These are phyloP conservation scores for Colletotrichum plurivorum DNA, from an alignment of 2,329 filamentous ascomycete genomes.

Conservation along the genomic window DNA sequence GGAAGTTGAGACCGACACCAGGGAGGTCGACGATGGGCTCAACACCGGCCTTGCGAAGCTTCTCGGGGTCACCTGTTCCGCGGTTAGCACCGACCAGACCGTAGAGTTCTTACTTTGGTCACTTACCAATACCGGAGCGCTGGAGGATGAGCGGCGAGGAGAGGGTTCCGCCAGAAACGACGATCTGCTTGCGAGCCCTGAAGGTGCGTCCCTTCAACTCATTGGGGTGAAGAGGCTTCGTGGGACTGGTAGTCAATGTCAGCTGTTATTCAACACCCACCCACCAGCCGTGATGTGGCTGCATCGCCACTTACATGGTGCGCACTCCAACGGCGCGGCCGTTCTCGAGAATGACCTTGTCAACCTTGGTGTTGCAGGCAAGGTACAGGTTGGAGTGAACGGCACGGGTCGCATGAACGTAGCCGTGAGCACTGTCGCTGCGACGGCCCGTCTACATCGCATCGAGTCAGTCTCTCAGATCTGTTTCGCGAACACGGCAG, in stretches of 20 bases:
- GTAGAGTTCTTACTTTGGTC: no score
- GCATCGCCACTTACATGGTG: conserved; percentile 63
- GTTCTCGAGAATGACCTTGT: conserved; percentile 82
- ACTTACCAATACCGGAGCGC: conserved; percentile 75
- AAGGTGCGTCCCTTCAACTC: conserved; percentile 69
- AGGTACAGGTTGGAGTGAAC: conserved; percentile 80
- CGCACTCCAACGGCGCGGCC: conserved; percentile 80
- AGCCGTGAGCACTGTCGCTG: conserved; percentile 83
- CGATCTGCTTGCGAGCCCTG: conserved; percentile 80
- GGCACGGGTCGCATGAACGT: conserved; percentile 82
- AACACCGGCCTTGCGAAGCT: conserved; percentile 77
- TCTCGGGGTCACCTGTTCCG: conserved; percentile 71
- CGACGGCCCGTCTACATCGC: conserved; percentile 74
- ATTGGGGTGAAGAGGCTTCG: conserved; percentile 75
- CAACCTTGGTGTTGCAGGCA: conserved; percentile 82
- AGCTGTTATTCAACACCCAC: conserved; percentile 10
- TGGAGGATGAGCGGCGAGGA: conserved; percentile 83
- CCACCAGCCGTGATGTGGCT: not conserved
- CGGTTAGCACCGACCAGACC: conserved; percentile 19
- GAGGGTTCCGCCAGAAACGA: conserved; percentile 80
- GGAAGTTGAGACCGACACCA: conserved; percentile 82
- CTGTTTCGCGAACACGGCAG: not conserved
- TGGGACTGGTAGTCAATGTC: conserved; percentile 55
- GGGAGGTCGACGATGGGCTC: conserved; percentile 79
- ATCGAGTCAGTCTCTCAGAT: conserved; percentile 20